phyloP scores from a whole-genome alignment of 1,284 basidiomycete species.

The Microbotryum violaceum region DNA sequence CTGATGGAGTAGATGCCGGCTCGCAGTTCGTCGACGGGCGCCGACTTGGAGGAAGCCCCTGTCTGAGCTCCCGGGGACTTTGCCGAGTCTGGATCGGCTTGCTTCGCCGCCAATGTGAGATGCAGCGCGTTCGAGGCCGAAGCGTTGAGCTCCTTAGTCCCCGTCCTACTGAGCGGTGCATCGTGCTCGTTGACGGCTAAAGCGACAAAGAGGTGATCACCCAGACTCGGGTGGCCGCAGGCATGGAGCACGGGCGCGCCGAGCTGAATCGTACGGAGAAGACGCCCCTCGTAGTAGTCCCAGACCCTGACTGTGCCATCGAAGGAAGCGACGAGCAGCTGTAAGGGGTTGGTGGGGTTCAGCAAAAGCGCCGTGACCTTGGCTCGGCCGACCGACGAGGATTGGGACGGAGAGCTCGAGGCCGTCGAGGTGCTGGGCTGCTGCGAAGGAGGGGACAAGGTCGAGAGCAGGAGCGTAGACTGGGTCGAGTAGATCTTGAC shows the following conservation, averaged over 20 bases:
- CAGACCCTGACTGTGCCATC: constrained; percentile 81
- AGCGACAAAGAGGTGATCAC: constrained; percentile 57
- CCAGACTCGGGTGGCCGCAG: constrained; percentile 58
- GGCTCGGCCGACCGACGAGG: constrained; percentile 46
- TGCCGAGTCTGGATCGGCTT: not conserved
- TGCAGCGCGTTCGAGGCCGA: not conserved
- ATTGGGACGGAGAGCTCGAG: constrained; percentile 38
- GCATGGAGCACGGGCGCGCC: constrained; percentile 65
- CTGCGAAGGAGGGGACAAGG: constrained; percentile 49
- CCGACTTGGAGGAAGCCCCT: constrained; percentile 33
- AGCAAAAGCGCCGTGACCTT: constrained; percentile 64
- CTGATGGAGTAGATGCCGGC: constrained; percentile 14
- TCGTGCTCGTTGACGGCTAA: constrained; percentile 3
- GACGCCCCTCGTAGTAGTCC: constrained; percentile 82
- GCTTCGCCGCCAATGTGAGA: not conserved
- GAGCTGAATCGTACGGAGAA: constrained; percentile 65
- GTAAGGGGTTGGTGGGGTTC: constrained; percentile 79
- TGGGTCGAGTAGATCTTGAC: constrained; percentile 72
- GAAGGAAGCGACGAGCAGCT: constrained; percentile 75
- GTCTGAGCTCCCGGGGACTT: not conserved
- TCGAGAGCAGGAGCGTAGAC: constrained; percentile 72
- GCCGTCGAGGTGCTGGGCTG: constrained; percentile 43
- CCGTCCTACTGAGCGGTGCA: constrained; percentile 18
- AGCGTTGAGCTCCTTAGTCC: constrained; percentile 8
- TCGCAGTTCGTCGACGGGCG: not conserved